A percentile compares a stretch with the other conserved stretches of the same genome.
These are phyloP conservation scores for Lycium barbarum DNA, from an alignment of 257 asterid genomes.

Conservation along the genomic window DNA sequence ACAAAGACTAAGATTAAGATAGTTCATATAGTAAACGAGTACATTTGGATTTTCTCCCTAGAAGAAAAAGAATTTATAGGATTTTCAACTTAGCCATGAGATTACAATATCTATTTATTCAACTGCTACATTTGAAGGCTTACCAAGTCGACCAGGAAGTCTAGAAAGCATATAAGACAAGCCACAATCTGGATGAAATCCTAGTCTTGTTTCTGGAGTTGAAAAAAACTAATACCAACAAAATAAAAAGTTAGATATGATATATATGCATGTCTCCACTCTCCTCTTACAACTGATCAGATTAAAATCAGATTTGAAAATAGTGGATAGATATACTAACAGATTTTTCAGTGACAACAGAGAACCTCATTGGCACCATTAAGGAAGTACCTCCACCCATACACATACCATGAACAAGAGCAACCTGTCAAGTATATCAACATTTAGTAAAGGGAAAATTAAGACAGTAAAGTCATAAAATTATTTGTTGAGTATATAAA, in stretches of 20 bases:
- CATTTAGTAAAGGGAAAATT: no score
- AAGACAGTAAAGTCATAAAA: no score
- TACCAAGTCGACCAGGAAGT: constrained; percentile 82
- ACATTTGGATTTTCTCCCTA: no score
- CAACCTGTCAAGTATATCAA: constrained; percentile 33
- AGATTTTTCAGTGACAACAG: constrained; percentile 85
- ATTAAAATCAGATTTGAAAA: no score
- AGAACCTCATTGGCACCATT: constrained; percentile 87
- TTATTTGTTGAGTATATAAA: no score
- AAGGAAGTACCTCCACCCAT: constrained; percentile 98
- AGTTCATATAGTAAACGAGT: no score
- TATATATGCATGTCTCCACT: not conserved
- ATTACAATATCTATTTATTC: no score
- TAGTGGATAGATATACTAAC: constrained; percentile 47
- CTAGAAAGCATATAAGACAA: constrained; percentile 79
- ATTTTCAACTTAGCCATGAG: no score
- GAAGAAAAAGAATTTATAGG: no score
- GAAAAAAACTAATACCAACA: constrained; percentile 61
- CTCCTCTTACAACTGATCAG: no score
- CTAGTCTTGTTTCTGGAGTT: constrained; percentile 94
- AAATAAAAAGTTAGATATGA: not conserved
- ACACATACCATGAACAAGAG: constrained; percentile 82
- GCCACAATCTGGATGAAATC: constrained; percentile 90
- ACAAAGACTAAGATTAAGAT: no score
- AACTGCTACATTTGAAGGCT: no score